A percentile compares a stretch with the other conserved stretches of the same genome.
phyloP scores from a whole-genome alignment of 2,329 filamentous ascomycete genomes.

The Neopestalotiopsis sp. region DNA sequence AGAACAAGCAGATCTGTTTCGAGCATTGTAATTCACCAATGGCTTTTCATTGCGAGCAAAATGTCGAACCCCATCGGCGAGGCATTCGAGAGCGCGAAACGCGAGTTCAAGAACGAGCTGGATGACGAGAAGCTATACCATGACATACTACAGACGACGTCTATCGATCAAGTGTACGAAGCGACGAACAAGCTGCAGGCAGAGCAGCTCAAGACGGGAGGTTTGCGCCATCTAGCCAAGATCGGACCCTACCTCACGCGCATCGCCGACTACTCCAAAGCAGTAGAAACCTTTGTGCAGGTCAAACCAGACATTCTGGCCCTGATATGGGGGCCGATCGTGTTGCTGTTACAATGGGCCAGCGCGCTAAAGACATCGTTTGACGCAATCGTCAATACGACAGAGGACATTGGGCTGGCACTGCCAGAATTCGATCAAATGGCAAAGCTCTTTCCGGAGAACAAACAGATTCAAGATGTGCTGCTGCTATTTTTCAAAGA shows the following conservation, averaged over 20 bases:
- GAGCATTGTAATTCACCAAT: too few relatives aligned
- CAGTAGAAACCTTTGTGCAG: slow-evolving; percentile 37
- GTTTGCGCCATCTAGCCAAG: slow-evolving; percentile 35
- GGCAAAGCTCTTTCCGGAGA: slow-evolving; percentile 27
- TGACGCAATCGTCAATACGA: slow-evolving; percentile 30
- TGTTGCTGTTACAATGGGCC: slow-evolving; percentile 30
- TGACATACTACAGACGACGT: slow-evolving; percentile 19
- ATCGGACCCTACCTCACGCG: slow-evolving; percentile 36
- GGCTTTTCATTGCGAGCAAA: too few relatives aligned
- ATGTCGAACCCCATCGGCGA: too few relatives aligned
- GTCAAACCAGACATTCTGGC: slow-evolving; percentile 38
- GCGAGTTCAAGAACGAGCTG: neutral
- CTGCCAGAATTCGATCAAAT: slow-evolving; percentile 33
- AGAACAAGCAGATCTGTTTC: too few relatives aligned
- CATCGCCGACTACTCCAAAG: slow-evolving; percentile 31
- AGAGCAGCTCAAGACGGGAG: slow-evolving; percentile 32
- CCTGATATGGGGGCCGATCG: slow-evolving; percentile 43
- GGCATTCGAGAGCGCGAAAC: slow-evolving; percentile 6
- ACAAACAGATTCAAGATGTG: slow-evolving; percentile 30
- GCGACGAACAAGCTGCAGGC: slow-evolving; percentile 37
- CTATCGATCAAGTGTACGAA: slow-evolving; percentile 39
- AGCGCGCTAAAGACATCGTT: slow-evolving; percentile 26
- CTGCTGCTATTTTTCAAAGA: slow-evolving; percentile 40
- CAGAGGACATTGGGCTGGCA: slow-evolving; percentile 27
- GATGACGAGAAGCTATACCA: neutral